Evolutionary conservation across 345 rosid genomes (phyloP), one percentile per base, ranked within the genome.

Genomic region (Pistacia vera): DNA sequence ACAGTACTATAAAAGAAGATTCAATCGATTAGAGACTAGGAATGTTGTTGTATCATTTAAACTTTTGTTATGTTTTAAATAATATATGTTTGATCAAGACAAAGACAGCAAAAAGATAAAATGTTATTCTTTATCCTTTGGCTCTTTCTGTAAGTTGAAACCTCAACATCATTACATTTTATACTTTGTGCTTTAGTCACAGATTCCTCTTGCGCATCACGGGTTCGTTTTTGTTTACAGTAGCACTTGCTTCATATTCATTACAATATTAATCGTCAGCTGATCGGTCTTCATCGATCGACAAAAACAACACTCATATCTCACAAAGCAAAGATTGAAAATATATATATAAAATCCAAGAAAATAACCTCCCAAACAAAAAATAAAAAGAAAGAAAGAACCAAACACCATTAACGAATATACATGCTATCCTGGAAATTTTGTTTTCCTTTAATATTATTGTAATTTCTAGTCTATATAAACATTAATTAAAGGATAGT

Each of bases 401-500:
- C 12, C n/a, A 61, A 60, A 17, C 46, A 60, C 28, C 58, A 11
- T 46, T 25, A 8, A 41, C 2, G 67, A 64, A 63, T 54, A 20
- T 54, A 63, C 62, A 73, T 54, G 17, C 52, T 64, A 35, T 17
- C 12, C 30, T 48, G 16, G 48, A 5, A 16, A 46, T 28, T 17
- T 49, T 1, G 59, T 16, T 13, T 8, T 11, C 2, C 1, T 35
- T 8, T 18, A 11, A 2, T 2, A 51, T 52, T 35, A 38, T 17
- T 35, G 55, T 59, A 36, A 59, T 52, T 59, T 44, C 22, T 48
- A 18, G 60, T 74, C 20, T 60, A 59, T 36, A 8, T 25, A 25
- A 71, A 62, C 77, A 62, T 78, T 76, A 66, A 74, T 71, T 57
- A 30, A 67, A 64, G 28, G 30, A 74, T 68, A 75, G 72, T 61